These are phyloP conservation scores for Colletotrichum sp. DNA, from an alignment of 2,329 filamentous ascomycete genomes.

Conservation along the genomic window DNA sequence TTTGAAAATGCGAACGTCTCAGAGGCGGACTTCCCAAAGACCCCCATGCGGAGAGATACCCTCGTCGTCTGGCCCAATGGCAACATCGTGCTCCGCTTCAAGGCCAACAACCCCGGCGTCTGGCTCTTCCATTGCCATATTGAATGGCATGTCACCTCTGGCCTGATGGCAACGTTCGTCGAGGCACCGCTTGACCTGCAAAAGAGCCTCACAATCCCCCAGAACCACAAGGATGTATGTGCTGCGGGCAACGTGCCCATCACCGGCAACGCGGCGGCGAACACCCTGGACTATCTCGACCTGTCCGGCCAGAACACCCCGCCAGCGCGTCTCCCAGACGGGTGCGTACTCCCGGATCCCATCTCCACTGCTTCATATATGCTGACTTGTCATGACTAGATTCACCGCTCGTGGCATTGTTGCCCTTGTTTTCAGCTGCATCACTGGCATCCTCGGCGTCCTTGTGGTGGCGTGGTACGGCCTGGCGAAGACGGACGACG, in stretches of 20 bases:
- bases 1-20: constrained; percentile 53
- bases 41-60: constrained; percentile 73
- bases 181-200: constrained; percentile 70
- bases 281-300: constrained; percentile 67
- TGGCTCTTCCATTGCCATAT: constrained; percentile 85
- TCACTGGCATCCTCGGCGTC: constrained; percentile 73
- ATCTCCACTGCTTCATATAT: neutral
- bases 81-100: constrained; percentile 72
- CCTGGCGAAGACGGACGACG: constrained; percentile 31
- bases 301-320: constrained; percentile 64
- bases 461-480: constrained; percentile 73
- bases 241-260: constrained; percentile 52
- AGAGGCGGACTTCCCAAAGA: constrained; percentile 51
- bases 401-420: constrained; percentile 76
- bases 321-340: constrained; percentile 63
- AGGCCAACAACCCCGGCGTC: constrained; percentile 69
- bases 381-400: constrained; percentile 27
- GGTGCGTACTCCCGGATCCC: constrained; percentile 45
- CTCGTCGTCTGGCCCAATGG: constrained; percentile 68
- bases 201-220: constrained; percentile 61
- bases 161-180: constrained; percentile 69
- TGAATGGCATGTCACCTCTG: constrained; percentile 75
- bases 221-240: constrained; percentile 64
- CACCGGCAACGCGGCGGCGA: constrained; percentile 77
- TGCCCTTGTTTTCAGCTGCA: constrained; percentile 74